Evolutionary conservation across 345 rosid genomes (phyloP).

Genomic region (Moricandia moricandioides): DNA sequence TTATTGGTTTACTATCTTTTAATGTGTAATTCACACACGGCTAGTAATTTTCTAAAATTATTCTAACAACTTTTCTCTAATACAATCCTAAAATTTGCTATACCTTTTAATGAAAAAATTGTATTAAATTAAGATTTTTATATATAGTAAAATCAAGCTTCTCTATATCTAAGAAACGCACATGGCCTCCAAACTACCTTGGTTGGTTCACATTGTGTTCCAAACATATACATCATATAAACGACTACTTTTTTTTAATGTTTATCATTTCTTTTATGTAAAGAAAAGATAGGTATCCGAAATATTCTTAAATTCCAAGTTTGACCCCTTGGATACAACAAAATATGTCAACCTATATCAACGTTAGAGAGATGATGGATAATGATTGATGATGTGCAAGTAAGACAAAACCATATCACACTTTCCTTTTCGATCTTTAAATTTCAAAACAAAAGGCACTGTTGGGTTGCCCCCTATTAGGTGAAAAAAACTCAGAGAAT

Average conservation of each 20-base stretch:
- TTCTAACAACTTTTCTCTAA: neutral
- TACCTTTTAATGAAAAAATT: neutral
- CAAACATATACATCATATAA: neutral
- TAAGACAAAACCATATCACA: neutral
- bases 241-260: neutral
- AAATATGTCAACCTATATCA: neutral
- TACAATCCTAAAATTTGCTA: neutral
- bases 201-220: neutral
- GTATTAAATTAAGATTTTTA: neutral
- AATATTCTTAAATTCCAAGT: neutral
- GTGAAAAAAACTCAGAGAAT: neutral
- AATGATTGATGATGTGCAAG: neutral
- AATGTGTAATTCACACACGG: neutral
- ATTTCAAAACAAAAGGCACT: neutral
- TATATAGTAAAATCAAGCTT: neutral
- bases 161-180: neutral
- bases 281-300: neutral
- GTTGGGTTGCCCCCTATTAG: neutral
- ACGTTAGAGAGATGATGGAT: neutral
- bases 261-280: neutral
- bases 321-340: neutral
- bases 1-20: neutral
- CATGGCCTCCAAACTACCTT: neutral
- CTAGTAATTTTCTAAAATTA: neutral
- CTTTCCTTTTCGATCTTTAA: neutral